Base-by-base conservation (phyloP, 2,329 filamentous ascomycete species). In the Pseudopyricularia cyperi region DNA sequence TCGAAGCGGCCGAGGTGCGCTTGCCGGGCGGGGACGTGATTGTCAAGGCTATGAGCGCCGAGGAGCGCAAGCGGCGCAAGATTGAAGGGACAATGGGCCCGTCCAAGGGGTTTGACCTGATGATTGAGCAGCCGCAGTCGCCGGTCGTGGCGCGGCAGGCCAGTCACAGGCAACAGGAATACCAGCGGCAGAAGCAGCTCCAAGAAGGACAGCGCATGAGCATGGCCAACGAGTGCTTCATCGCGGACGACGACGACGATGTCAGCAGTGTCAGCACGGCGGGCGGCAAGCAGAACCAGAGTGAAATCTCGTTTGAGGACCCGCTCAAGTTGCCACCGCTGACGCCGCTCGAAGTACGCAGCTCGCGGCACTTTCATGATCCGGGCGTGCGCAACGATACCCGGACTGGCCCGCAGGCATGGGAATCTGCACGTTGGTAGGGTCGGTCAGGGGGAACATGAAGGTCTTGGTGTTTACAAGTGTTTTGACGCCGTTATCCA, bases 1-100 rank as follows among this genome's bases (percentile, higher is more conserved):
- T 96, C 0, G 79, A 82, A 22, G 88, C 88, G 0, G 68, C 68
- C 1, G 76, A 80, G 26, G 79, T 95, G n/a, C 73, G 76, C 5
- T 74, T 95, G 0, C 89, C 89, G 0, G 83, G 81, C 0, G 79
- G 76, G 0, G 67, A 72, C 42, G 61, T 68, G 0, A 59, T 75
- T 0, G 61, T 72, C 2, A 60, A 62, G 11, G 55, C 66, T 11
- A 55, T 61, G 48, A 53, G 54, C 33, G 34, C 48, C 35, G 50
- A 51, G 32, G 52, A 53, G 39, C 30, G 48, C 5, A 34, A 35
- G 50, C 30, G 37, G 14, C 34, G 24, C 35, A 32, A 22, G 24
- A 6, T 30, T 15, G 26, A 17, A 22, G 22, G 35, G 26, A 48
- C 46, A n/a, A 19, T 32, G 3, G 30, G 46, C 15, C 30, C 26